phyloP scores from a whole-genome alignment of 306 rosid genomes.

The Cyclanthera cordifolia region DNA sequence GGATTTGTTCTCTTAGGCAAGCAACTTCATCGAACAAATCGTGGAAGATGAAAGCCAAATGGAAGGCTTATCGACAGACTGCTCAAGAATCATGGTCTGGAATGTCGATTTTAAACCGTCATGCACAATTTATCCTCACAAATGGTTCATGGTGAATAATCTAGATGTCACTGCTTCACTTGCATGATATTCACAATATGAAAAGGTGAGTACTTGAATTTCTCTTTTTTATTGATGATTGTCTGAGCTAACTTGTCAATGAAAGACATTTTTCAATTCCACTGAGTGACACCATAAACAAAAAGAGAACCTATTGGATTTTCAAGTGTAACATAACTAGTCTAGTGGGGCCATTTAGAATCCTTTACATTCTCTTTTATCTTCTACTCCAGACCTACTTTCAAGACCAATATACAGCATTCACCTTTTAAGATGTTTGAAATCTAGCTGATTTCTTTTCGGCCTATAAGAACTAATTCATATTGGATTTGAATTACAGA shows the following conservation, averaged over 20 bases:
- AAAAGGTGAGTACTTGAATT: conserved; percentile 3
- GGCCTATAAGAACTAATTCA: neutral
- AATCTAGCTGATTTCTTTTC: neutral
- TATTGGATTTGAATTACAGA: too few relatives aligned
- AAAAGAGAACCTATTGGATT: neutral
- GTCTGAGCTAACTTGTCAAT: neutral
- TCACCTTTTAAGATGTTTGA: neutral
- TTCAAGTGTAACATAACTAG: neutral
- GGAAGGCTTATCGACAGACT: conserved; percentile 57
- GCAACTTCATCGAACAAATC: conserved; percentile 64
- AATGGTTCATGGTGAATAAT: conserved; percentile 48
- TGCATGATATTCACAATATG: conserved; percentile 14
- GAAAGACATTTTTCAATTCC: neutral
- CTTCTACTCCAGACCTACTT: neutral
- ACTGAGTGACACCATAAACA: neutral
- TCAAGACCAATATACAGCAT: neutral
- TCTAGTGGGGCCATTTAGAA: conserved; percentile 4
- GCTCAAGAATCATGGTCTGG: conserved; percentile 81
- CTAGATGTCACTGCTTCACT: conserved; percentile 46
- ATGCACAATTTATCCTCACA: conserved; percentile 36
- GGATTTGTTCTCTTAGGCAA: conserved; percentile 38
- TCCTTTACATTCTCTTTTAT: neutral
- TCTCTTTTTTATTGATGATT: neutral
- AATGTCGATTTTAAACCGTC: conserved; percentile 34
- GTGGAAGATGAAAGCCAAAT: conserved; percentile 91